phyloP scores from a whole-genome alignment of 805 yeast genomes.

The Candida ponderosae region DNA sequence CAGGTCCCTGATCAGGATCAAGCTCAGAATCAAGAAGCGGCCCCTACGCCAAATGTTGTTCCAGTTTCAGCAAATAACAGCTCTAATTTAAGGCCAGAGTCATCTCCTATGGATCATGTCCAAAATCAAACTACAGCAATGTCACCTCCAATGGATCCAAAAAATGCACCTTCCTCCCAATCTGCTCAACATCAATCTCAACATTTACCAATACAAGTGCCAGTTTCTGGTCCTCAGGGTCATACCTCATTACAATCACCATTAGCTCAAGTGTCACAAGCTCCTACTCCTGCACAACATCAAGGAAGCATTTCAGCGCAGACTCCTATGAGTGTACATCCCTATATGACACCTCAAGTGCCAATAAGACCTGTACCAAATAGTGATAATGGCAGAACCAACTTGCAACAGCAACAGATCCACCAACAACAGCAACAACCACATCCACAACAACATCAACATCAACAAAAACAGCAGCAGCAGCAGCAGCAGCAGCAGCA shows the following conservation, averaged over 20 bases:
- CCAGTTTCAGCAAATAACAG: slow-evolving; percentile 1
- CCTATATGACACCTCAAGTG: too few relatives aligned
- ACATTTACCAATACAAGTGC: too few relatives aligned
- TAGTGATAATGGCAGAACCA: too few relatives aligned
- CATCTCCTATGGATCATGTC: slow-evolving; percentile 9
- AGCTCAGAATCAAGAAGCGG: not conserved
- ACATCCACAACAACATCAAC: not conserved
- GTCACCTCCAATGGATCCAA: not conserved
- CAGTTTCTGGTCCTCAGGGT: too few relatives aligned
- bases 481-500: slow-evolving; percentile 19
- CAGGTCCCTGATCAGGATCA: slow-evolving; percentile 4
- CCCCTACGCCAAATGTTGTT: not conserved
- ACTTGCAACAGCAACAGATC: slow-evolving; percentile 2
- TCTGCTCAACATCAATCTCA: too few relatives aligned
- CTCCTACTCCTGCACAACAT: too few relatives aligned
- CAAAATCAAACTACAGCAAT: slow-evolving; percentile 4
- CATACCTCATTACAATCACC: too few relatives aligned
- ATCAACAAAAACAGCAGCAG: slow-evolving; percentile 7
- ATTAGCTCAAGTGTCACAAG: too few relatives aligned
- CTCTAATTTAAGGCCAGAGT: slow-evolving; percentile 12
- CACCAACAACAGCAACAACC: not conserved
- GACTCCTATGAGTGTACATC: too few relatives aligned
- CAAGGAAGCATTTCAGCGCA: too few relatives aligned
- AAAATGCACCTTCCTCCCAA: too few relatives aligned
- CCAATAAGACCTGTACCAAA: too few relatives aligned